Evolutionary conservation across 768 basidiomycete species (phyloP).

Genomic region (Melanogaster broomeanus): DNA sequence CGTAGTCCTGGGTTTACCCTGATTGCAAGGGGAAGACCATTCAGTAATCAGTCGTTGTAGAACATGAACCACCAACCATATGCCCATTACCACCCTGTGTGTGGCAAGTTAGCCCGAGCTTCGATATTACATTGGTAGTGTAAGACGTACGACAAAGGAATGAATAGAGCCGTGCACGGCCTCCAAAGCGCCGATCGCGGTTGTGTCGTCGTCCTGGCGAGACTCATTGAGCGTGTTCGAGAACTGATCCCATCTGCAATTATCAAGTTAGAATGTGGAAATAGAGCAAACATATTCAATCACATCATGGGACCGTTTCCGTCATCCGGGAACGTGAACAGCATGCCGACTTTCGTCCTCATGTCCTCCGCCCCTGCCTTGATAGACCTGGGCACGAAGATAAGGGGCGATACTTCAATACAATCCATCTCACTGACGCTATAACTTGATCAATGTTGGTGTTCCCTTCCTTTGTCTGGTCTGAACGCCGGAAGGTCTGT

Average conservation of each 20-base stretch:
- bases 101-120: neutral
- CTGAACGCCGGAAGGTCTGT: slow-evolving; percentile 19
- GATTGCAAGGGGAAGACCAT: neutral
- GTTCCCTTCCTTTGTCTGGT: too few species aligned
- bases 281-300: neutral
- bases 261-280: neutral
- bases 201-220: slow-evolving; percentile 8
- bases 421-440: slow-evolving; percentile 7
- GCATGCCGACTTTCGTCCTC: slow-evolving; percentile 16
- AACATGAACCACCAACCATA: slow-evolving; percentile 19
- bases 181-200: slow-evolving; percentile 21
- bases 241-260: slow-evolving; percentile 29
- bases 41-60: neutral
- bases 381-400: slow-evolving; percentile 8
- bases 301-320: slow-evolving; percentile 14
- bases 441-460: slow-evolving; percentile 10
- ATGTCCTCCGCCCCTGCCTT: slow-evolving; percentile 13
- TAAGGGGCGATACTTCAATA: neutral
- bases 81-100: slow-evolving; percentile 27
- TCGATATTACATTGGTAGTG: neutral
- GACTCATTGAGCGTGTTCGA: slow-evolving; percentile 27
- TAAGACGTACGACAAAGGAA: slow-evolving; percentile 13
- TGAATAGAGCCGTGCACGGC: slow-evolving; percentile 22
- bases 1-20: slow-evolving; percentile 25
- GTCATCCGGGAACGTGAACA: slow-evolving; percentile 20